Percentiles rank a stretch among this genome's conserved stretches.
Conservation (phyloP, 2,329 filamentous ascomycete genomes). For the Penicillium sp. region DNA sequence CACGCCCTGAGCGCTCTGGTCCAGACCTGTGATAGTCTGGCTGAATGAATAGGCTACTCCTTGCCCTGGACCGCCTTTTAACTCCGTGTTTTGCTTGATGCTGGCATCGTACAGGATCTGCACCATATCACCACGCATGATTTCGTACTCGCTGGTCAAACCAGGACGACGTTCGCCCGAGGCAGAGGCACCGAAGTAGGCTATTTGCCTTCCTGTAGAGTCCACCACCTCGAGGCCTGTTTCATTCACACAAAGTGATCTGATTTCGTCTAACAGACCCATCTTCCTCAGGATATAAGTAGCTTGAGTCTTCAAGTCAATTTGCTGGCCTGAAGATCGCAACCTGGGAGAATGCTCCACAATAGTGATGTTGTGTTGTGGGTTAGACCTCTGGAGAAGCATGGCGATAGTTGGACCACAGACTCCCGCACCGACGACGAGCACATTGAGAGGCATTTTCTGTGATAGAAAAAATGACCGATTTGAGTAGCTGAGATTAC, state of each 20-base stretch:
- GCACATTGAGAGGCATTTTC: slow-evolving; percentile 9
- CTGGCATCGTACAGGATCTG: slow-evolving; percentile 11
- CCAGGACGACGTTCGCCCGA: slow-evolving; percentile 3
- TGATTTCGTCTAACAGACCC: slow-evolving; percentile 4
- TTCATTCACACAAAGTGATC: background rate
- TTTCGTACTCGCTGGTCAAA: slow-evolving; percentile 14
- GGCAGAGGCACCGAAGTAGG: background rate
- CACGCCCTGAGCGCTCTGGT: background rate
- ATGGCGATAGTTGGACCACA: slow-evolving; percentile 11
- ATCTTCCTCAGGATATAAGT: slow-evolving; percentile 5
- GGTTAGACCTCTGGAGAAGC: slow-evolving; percentile 10
- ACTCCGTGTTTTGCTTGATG: slow-evolving; percentile 3
- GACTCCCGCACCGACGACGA: slow-evolving; percentile 13
- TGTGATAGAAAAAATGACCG: background rate
- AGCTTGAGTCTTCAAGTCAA: slow-evolving; percentile 5
- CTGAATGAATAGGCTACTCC: background rate
- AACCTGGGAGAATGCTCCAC: background rate
- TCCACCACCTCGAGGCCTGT: slow-evolving; percentile 5
- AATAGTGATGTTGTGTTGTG: slow-evolving; percentile 11
- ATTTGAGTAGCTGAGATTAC: background rate
- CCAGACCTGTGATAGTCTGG: background rate
- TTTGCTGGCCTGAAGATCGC: slow-evolving; percentile 3
- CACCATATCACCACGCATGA: slow-evolving; percentile 14
- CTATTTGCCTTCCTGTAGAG: background rate
- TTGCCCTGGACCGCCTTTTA: background rate